A percentile compares a stretch with the other conserved stretches of the same genome.
phyloP scores from a whole-genome alignment of 2,329 filamentous ascomycete genomes.

The Aspergillus bombycis region DNA sequence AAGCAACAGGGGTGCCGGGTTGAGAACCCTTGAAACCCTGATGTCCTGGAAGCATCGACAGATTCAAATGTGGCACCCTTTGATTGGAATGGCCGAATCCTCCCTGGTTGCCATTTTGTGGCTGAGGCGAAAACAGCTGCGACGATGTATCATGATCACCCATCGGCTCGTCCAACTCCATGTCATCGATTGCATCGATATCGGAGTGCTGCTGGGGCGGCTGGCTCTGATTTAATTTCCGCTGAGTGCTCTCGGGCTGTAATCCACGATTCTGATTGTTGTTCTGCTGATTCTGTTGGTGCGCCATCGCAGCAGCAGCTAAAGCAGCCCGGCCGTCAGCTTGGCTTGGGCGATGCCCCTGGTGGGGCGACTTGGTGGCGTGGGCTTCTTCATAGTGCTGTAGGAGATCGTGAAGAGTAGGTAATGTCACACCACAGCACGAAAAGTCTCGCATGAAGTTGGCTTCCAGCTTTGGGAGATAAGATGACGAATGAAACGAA shows the following conservation, averaged over 20 bases:
- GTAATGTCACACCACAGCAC: slow-evolving; percentile 87
- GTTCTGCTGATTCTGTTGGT: slow-evolving; percentile 54
- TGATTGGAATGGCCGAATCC: slow-evolving; percentile 61
- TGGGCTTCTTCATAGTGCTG: slow-evolving; percentile 97
- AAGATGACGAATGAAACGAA: slow-evolving; percentile 94
- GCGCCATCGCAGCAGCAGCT: slow-evolving; percentile 50
- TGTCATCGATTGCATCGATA: slow-evolving; percentile 85
- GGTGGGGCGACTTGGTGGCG: slow-evolving; percentile 66
- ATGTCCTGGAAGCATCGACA: slow-evolving; percentile 74
- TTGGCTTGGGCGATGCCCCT: slow-evolving; percentile 53
- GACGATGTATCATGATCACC: slow-evolving; percentile 49
- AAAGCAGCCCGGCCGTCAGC: slow-evolving; percentile 56
- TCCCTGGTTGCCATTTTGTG: slow-evolving; percentile 69
- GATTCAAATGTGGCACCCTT: slow-evolving; percentile 70
- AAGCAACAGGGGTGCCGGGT: slow-evolving; percentile 79
- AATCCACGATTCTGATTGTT: slow-evolving; percentile 39
- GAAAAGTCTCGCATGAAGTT: slow-evolving; percentile 98
- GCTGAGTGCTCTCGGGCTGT: slow-evolving; percentile 39
- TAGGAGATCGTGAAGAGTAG: slow-evolving; percentile 89
- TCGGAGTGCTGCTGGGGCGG: slow-evolving; percentile 52
- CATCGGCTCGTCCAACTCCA: slow-evolving; percentile 92
- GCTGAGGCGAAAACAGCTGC: slow-evolving; percentile 57
- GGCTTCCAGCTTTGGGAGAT: slow-evolving; percentile 92
- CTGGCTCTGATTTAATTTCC: slow-evolving; percentile 40
- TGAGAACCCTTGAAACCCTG: slow-evolving; percentile 83